Base-by-base conservation (phyloP, 2,329 filamentous ascomycete genomes). In the Neonectria sp. region DNA sequence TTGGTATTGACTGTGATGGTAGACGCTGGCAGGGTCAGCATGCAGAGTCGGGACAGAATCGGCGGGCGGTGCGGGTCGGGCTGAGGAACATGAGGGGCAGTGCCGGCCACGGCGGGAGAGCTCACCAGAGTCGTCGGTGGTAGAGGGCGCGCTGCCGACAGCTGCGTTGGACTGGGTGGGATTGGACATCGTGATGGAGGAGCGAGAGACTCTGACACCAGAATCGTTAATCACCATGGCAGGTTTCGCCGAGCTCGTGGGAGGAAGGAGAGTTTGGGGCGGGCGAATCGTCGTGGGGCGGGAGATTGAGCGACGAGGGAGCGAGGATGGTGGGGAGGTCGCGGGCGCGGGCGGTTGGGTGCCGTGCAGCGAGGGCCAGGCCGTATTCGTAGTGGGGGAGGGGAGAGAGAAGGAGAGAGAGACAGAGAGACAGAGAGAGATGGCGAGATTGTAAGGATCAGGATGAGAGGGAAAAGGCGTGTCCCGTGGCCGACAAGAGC, bases 1-100 rank as follows among this genome's bases (percentile, higher is more conserved):
- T 80, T 82, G 70, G 85, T 86, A 71, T 86, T 87, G 70, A 87
- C 85, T 55, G 85, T 86, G 58, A 87, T 86, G 43, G 85, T 84
- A 29, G 85, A 84, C 62, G 82, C 86, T 85, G 73, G 67, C 48
- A 71, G 67, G 62, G 78, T 80, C 73, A 80, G 78, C 72, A 73
- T 74, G 70, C 65, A 71, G 67, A 69, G 71, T 72, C 69, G 72
- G 66, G 52, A 56, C 48, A 57, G 56, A 65, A 60, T 68, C 69
- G 68, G 68, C 67, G 61, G 68, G 71, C 53, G 60, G 68, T 63
- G 70, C 64, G 69, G 71, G 60, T 71, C 71, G 68, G 67, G 69
- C 60, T 71, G 57, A 74, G 71, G 73, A 78, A 76, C 75, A 76
- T 74, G 78, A 80, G 77, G 78, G 79, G 79, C 76, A 79, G 68